phyloP scores from a whole-genome alignment of 257 asterid species.

The Solanum okadae region DNA sequence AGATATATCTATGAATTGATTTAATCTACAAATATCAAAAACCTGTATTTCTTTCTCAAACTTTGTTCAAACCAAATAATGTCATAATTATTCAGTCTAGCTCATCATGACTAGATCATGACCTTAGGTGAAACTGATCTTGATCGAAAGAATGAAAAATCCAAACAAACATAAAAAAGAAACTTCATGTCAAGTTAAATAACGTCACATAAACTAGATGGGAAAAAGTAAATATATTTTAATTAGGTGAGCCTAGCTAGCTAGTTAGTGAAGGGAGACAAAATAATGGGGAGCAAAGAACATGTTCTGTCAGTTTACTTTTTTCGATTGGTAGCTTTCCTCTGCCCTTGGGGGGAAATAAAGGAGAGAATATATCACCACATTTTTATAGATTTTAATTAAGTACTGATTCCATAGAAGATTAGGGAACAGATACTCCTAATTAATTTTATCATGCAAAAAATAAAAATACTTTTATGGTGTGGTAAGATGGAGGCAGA shows the following conservation, averaged over 20 bases:
- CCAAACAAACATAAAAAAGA: no score
- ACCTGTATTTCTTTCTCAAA: background rate
- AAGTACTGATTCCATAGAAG: background rate
- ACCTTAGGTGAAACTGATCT: background rate
- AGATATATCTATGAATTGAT: background rate
- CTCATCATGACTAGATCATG: background rate
- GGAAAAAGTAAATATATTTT: no score
- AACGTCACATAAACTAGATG: background rate
- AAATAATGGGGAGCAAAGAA: constrained; percentile 13
- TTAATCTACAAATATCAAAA: background rate
- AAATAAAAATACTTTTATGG: background rate
- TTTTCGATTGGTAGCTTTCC: constrained; percentile 11
- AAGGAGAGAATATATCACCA: background rate
- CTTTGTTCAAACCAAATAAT: background rate
- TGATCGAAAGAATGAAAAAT: background rate
- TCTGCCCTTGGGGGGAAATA: constrained; percentile 13
- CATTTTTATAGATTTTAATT: background rate
- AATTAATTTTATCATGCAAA: background rate
- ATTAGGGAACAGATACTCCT: background rate
- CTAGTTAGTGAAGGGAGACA: constrained; percentile 1
- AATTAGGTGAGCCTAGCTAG: background rate
- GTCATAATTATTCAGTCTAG: background rate
- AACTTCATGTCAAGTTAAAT: background rate
- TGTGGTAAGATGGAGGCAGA: background rate
- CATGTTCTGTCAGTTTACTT: constrained; percentile 31